Evolutionary conservation across 805 yeast species (phyloP), one percentile per base, ranked within the genome.

Genomic region (Nakazawaea ishiwadae): DNA sequence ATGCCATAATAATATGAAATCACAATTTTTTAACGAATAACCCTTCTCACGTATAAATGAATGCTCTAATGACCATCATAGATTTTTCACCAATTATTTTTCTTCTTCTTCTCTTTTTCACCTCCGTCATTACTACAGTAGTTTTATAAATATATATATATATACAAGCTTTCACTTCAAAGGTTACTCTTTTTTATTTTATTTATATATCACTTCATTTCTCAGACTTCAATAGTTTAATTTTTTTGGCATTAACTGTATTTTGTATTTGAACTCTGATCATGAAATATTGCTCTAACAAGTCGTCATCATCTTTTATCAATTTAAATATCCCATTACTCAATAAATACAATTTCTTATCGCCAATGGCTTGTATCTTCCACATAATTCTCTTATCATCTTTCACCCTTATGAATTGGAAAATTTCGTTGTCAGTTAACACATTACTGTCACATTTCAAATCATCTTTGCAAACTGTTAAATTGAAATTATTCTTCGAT

Each of bases 281-380:
- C 1, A 46, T 42, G 35, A 54, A 58, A 15, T 52, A 28, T 20
- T 55, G 58, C 21, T 51, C 44, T 8, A 60, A 31, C 6, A 61
- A 18, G 39, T 57, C 53, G 4, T 59, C 62, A 1, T 50, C 45
- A 45, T 62, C 65, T 9, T 51, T 40, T 3, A 61, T 58, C 6
- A 60, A 47, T 28, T 50, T 50, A 23, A 56, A 36, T 16, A 49
- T 45, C 5, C 51, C 47, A 26, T 37, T 37, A 7, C 31, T 14
- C 26, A 37, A 18, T 6, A 37, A 16, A 26, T 33, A 36, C 15
- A 42, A 26, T 28, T 31, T 38, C 19, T 32, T 21, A 29, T 26
- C 36, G 15, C 41, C 37, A 16, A n/a, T 7, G 1, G 39, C 29
- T 18, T 33, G 18, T 5, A 37, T 28, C 16, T 23, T 23, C 45